Evolutionary conservation across 2,329 filamentous ascomycete species (phyloP), one percentile per base, ranked within the genome.

Genomic region (Trichoderma sp.): DNA sequence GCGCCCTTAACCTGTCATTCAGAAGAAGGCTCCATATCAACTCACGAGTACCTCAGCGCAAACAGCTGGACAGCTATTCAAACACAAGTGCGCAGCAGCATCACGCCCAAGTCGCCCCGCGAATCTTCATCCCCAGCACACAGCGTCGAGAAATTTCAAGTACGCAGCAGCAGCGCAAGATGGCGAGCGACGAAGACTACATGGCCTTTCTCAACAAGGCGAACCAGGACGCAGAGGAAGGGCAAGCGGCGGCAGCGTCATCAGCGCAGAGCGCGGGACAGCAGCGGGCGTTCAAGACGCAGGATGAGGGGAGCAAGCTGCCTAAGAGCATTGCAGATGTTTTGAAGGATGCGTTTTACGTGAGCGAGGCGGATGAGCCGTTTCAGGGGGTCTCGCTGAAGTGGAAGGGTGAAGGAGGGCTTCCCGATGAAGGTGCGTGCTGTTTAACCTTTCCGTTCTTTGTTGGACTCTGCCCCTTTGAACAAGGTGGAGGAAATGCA

Each of bases 141-240:
- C 61, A 66, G 35, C 60, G 13, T 0, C 71, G 73, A 73, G 53
- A 56, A 63, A 71, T 77, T 47, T 73, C 72, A 55, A 74, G 67
- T 52, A 73, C 74, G 29, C 61, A 55, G 64, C 14, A 52, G 65
- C 14, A 70, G 40, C 67, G 73, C 24, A 83, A 68, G 19, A 93
- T 92, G 91, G 87, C 89, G 8, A 90, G 89, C 66, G 93, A 97
- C 84, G 89, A 92, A 71, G 91, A 92, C 71, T 97, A 97, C 83
- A 87, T 89, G 80, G 84, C 91, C 70, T 97, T 97, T 78, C 85
- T 97, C 69, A 87, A 96, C 78, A 96, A 96, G 83, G 93, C 93
- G 66, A 97, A 97, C 82, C 83, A 89, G 75, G 90, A 94, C 77
- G 90, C 91, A 21, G 90, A 88, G 77, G 86, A 88, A 68, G 70